Evolutionary conservation across 306 rosid genomes (phyloP).

Genomic region (Begonia masoniana): DNA sequence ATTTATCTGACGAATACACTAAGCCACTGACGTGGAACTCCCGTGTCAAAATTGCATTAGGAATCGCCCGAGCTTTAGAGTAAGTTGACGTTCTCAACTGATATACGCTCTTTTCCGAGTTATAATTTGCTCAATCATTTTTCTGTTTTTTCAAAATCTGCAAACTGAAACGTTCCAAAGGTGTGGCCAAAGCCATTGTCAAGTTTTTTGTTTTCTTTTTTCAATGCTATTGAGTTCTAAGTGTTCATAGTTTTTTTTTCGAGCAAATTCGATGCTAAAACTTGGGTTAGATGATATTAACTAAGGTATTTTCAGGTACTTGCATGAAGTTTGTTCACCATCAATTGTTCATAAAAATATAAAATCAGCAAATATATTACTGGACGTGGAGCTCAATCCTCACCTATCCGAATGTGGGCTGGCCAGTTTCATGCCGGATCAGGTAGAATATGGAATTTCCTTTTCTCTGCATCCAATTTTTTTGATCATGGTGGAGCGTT

Average conservation of each 20-base stretch:
- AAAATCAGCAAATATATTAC: constrained; percentile 75
- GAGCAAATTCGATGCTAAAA: too few relatives aligned
- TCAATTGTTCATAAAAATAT: constrained; percentile 81
- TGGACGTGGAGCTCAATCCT: constrained; percentile 83
- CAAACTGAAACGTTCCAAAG: too few relatives aligned
- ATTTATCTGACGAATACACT: constrained; percentile 67
- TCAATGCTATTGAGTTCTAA: too few relatives aligned
- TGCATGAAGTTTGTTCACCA: constrained; percentile 97
- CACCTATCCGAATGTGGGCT: constrained; percentile 85
- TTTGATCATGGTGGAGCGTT: too few relatives aligned
- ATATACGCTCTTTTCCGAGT: too few relatives aligned
- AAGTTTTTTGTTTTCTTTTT: too few relatives aligned
- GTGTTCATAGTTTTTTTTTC: too few relatives aligned
- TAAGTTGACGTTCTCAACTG: constrained; percentile 23
- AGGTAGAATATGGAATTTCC: not conserved
- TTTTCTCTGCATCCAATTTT: too few relatives aligned
- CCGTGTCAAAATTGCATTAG: constrained; percentile 93
- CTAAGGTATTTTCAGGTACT: constrained; percentile 36
- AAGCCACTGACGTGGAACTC: constrained; percentile 89
- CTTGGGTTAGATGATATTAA: too few relatives aligned
- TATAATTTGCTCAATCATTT: too few relatives aligned
- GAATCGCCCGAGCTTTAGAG: constrained; percentile 93
- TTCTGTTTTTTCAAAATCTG: too few relatives aligned
- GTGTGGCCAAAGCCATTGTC: too few relatives aligned
- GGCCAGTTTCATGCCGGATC: constrained; percentile 40